phyloP scores from a whole-genome alignment of 2,329 filamentous ascomycete genomes.

The Colletotrichum orchidophilum region DNA sequence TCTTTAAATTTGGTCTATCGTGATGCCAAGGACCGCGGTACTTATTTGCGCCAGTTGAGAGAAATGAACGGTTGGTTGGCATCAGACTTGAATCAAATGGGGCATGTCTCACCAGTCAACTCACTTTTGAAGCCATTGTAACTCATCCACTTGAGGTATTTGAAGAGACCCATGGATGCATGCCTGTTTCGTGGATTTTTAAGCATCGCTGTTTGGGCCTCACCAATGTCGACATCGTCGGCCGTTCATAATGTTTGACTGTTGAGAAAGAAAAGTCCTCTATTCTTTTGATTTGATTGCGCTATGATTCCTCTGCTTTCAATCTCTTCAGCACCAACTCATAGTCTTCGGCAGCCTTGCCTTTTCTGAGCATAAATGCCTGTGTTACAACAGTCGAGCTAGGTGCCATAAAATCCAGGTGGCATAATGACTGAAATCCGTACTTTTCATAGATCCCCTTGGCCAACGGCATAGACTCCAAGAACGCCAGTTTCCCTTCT shows the following conservation, averaged over 20 bases:
- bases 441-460: constrained; percentile 57
- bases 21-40: too few species aligned
- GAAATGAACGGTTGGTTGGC: too few species aligned
- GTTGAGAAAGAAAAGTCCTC: too few species aligned
- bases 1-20: neutral
- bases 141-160: too few species aligned
- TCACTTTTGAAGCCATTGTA: too few species aligned
- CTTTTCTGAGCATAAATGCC: constrained; percentile 47
- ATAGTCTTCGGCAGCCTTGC: constrained; percentile 7
- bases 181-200: too few species aligned
- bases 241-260: too few species aligned
- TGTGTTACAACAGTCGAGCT: constrained; percentile 41
- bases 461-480: constrained; percentile 61
- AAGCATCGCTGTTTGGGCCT: too few species aligned
- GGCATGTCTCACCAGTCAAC: too few species aligned
- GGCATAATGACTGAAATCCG: constrained; percentile 54
- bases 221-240: too few species aligned
- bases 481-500: constrained; percentile 53
- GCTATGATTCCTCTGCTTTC: neutral
- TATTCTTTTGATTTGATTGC: rapidly evolving
- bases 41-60: too few species aligned
- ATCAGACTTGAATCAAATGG: neutral
- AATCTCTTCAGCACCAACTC: neutral
- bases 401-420: constrained; percentile 45
- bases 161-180: too few species aligned